These are phyloP conservation scores for Asterochloris sp. DNA, from an alignment of 139 green algal species.

Conservation along the genomic window DNA sequence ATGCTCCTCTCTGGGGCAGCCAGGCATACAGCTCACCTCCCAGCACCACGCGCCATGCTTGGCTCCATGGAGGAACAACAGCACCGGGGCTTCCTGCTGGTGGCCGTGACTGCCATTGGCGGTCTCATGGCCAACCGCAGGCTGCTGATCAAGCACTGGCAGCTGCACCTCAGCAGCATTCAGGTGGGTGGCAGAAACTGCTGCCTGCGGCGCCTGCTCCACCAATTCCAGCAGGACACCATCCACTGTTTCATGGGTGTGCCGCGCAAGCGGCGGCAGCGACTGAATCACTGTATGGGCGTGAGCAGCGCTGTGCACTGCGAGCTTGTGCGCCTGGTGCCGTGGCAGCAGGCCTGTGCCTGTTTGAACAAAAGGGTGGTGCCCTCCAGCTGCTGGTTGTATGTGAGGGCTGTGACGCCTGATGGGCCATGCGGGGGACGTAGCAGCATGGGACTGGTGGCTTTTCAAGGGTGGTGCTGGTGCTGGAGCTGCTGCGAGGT, in stretches of 20 bases:
- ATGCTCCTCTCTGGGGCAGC: background rate
- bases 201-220: background rate
- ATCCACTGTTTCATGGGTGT: background rate
- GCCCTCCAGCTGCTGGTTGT: too few species aligned
- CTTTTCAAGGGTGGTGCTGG: too few species aligned
- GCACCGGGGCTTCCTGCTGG: slow-evolving; percentile 28
- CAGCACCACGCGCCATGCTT: slow-evolving; percentile 92
- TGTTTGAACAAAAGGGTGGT: too few species aligned
- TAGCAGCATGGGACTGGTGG: too few species aligned
- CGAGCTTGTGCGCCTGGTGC: too few species aligned
- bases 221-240: background rate
- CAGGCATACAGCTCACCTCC: slow-evolving; percentile 10
- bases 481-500: too few species aligned
- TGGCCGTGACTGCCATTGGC: too few species aligned
- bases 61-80: slow-evolving; percentile 87
- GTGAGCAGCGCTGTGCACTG: too few species aligned
- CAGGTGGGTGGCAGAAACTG: background rate
- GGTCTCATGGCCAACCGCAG: background rate
- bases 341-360: too few species aligned
- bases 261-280: background rate
- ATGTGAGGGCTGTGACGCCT: too few species aligned
- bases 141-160: background rate
- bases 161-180: background rate
- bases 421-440: too few species aligned
- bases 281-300: too few species aligned